Evolutionary conservation across 164 flowering plant species (phyloP), one percentile per base, ranked within the genome.

Genomic region (Kalanchoe fedtschenkoi): DNA sequence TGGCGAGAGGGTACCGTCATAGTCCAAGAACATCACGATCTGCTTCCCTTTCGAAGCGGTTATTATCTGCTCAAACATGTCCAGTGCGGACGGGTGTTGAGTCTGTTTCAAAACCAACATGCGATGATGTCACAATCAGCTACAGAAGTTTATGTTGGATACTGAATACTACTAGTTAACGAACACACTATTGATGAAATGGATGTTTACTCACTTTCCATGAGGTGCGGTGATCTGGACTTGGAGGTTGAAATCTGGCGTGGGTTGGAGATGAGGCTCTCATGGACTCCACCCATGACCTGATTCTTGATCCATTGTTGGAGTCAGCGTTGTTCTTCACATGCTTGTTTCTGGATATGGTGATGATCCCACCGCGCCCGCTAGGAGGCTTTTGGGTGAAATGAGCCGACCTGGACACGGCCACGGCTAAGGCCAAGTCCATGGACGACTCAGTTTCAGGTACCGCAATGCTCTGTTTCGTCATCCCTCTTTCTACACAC

Each of bases 1-100:
- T 0, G 97, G 97, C 1, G 96, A 88, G 3, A 91, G 85, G 0
- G 97, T 91, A 8, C 97, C 97, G 34, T 91, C 97, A 34, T 91
- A 91, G 61, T 91, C 97, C 11, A 91, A 58, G 43, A 91, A 91
- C 91, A 91, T 80, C 1, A 83, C 95, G 4, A 91, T 83, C 64
- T 84, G 84, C 60, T 91, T 91, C 41, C 95, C 96, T 51, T 79
- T 79, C 4, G 95, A 76, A 42, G 83, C 86, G 13, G 61, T 81
- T 1, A 66, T 76, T 22, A 91, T 86, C 61, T 85, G 75, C 47
- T 84, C 90, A 63, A 88, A 91, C 87, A 77, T 77, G 41, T 72
- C 75, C 61, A 88, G 57, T 1, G 97, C 97, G 0, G 97, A 90
- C 24, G 92, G 97, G 57, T 81, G 90, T 3, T 66, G 71, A 37